phyloP scores from a whole-genome alignment of 192 early-diverging fungal species.

The Piromyces finnis region DNA sequence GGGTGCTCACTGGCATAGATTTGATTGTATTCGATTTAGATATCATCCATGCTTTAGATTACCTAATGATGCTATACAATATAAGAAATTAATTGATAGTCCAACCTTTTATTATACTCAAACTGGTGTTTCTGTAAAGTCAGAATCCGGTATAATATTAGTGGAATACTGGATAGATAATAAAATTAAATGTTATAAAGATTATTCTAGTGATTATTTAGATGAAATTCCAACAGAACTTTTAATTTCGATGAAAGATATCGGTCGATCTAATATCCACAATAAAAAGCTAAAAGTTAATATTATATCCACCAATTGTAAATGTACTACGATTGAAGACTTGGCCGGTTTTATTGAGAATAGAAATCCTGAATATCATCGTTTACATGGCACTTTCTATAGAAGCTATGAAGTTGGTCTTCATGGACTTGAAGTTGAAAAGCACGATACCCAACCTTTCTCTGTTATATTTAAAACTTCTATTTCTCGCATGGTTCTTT shows the following conservation, averaged over 20 bases:
- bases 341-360: background rate
- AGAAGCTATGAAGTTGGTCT: background rate
- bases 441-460: constrained; percentile 11
- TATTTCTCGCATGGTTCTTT: background rate
- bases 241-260: background rate
- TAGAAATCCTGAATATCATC: background rate
- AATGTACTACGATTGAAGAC: background rate
- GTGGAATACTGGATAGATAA: constrained; percentile 32
- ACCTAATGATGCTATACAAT: constrained; percentile 13
- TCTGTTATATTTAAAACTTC: background rate
- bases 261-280: background rate
- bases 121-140: constrained; percentile 10
- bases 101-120: constrained; percentile 11
- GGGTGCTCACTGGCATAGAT: constrained; percentile 48
- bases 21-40: constrained; percentile 33
- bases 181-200: constrained; percentile 21
- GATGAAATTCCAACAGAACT: constrained; percentile 3
- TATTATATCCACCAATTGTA: background rate
- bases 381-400: background rate
- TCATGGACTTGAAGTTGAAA: background rate
- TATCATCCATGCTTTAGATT: constrained; percentile 36
- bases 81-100: background rate
- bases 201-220: constrained; percentile 22
- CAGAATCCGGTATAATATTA: constrained; percentile 29
- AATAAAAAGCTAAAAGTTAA: background rate